Base-by-base conservation (phyloP, 768 basidiomycete genomes). In the Leccinum boreale region DNA sequence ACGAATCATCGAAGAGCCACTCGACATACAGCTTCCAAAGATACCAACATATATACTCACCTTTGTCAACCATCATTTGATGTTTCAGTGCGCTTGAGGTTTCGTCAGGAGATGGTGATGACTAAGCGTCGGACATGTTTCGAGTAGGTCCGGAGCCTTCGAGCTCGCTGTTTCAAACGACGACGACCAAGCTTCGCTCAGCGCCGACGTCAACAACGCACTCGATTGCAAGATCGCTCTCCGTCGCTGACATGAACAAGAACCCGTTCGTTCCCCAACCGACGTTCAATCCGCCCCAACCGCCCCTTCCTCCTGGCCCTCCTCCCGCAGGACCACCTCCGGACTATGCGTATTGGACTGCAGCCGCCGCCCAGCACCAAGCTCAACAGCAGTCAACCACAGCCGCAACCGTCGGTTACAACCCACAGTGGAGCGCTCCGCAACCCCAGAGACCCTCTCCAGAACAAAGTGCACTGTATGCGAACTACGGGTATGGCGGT, bases 401-500 rank as follows among this genome's bases (percentile, higher is more conserved):
- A 51, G 68, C 61, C 3, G 78, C 81, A 29, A 68, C 75, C 47
- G 74, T 77, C 55, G 75, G 80, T 45, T 89, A 86, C 63, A 82
- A 79, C 59, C 80, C 86, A 12, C 87, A 90, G 70, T 89, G 86
- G 87, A 78, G 76, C 52, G 70, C 83, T 14, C 79, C 85, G 4
- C 87, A 85, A 67, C 80, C 84, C 35, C 80, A 85, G 46, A 78
- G 86, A 50, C 87, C 88, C 31, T 78, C 89, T 31, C 78, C 88
- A 14, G 89, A 92, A 63, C 91, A 93, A 67, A 89, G 86, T 68
- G 86, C 89, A 24, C 74, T 94, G 21, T 95, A 94, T 68, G 91
- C 92, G 1, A 94, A 94, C 69, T 95, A 95, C 67, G 93, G 93
- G 31, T 95, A 96, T 70, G 90, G 91, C 3, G 81, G 84, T 50